Base-by-base conservation (phyloP, 2,329 filamentous ascomycete species). In the Curvularia spicifera region DNA sequence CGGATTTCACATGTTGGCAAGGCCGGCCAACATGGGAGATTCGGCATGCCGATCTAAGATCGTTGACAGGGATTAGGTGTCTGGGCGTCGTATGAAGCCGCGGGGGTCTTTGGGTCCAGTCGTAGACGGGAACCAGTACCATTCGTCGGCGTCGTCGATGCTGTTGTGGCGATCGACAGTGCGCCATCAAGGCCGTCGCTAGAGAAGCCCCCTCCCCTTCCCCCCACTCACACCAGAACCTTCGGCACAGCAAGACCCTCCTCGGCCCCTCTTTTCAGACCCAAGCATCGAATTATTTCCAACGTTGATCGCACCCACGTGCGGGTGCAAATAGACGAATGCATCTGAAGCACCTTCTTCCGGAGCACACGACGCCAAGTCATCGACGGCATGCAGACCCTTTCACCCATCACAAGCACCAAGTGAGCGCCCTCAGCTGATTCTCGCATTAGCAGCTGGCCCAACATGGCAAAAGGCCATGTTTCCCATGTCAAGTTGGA, bases 381-480 rank as follows among this genome's bases (percentile, higher is more conserved):
- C 5, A 31, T 9, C 2, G 9, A 10, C 5, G 8, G 28, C 26
- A 29, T 29, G 15, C 43, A 18, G 8, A 15, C 26, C 24, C 12
- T 15, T 24, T 43, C n/a, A 26, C 22, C 22, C 24, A 26, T 15
- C 5, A 12, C 18, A 4, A 15, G n/a, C n/a, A n/a, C 7, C 7
- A 4, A 24, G n/a, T 26, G 28, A 7, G 6, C 35, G 3, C 20
- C 24, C 33, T 57, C 29, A 39, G 48, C 5, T 57, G 49, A 47
- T 57, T 55, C 15, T 13, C 33, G 54, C 49, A 57, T 57, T 26
- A 24, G 54, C 54, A 40, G 48, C 18, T 28, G 33, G 40, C 39
- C 31, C 29, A 35, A n/a, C 15, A 37, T 37, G 28, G n/a, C 28
- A 44, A 37, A 55, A 55, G 15, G 31, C 26, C 10, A 33, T 7